Conservation (phyloP, 371 early-diverging fungal species). For the Rhizopus delemar region DNA sequence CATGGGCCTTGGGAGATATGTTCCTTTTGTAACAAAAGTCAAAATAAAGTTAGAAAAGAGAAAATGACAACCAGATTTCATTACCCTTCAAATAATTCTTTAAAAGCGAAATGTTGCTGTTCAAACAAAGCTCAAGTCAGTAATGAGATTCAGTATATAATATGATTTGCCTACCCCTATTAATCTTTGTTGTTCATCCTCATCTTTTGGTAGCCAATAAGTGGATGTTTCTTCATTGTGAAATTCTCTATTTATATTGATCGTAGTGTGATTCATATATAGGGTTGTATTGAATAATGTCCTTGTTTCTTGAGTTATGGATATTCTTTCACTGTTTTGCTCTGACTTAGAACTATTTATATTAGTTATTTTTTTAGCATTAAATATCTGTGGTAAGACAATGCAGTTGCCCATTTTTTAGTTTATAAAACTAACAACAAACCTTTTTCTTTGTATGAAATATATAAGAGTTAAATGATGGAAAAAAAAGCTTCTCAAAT, state of each 20-base stretch:
- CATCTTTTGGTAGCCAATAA: slow-evolving; percentile 23
- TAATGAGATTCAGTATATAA: background rate
- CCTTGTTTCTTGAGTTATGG: no score
- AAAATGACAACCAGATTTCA: background rate
- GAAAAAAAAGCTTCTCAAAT: no score
- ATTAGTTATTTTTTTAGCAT: no score
- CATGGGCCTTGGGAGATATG: background rate
- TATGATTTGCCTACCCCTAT: slow-evolving; percentile 9
- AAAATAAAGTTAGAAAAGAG: background rate
- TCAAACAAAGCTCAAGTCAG: background rate
- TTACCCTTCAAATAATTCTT: slow-evolving; percentile 32
- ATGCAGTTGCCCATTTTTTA: no score
- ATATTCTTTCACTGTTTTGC: no score
- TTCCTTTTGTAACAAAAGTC: background rate
- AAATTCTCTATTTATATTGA: background rate
- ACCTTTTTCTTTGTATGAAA: no score
- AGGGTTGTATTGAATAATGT: no score
- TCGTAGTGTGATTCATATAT: background rate
- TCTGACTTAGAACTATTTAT: no score
- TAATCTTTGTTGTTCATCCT: slow-evolving; percentile 17
- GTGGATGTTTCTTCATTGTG: slow-evolving; percentile 15
- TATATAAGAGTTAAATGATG: no score
- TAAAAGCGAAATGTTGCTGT: slow-evolving; percentile 36
- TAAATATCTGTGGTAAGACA: no score
- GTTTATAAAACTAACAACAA: no score